Percentiles rank a stretch among this genome's conserved stretches.
Evolutionary conservation across 352 stramenopile species (phyloP).

Genomic region (Halophytophthora polymorphica): DNA sequence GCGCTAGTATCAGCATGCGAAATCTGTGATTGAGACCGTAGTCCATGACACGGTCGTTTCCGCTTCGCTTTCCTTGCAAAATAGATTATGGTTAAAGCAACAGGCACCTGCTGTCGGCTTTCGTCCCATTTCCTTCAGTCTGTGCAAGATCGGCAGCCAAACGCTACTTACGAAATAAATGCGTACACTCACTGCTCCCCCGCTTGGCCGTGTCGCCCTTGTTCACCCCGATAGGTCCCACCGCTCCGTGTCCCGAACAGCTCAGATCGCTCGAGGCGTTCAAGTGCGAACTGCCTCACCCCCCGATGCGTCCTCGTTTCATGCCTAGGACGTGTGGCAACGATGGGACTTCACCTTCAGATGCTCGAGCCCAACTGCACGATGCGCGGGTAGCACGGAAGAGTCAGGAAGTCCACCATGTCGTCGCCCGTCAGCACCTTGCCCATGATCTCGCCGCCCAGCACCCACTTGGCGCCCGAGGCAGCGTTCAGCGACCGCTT

Average conservation of each 20-base stretch:
- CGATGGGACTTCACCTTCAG: conserved; percentile 51
- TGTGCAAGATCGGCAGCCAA: too few species aligned
- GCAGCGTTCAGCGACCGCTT: conserved; percentile 42
- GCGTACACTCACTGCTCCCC: background rate
- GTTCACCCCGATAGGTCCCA: conserved; percentile 23
- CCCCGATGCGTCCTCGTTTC: conserved; percentile 12
- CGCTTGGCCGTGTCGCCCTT: conserved; percentile 12
- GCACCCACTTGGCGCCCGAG: conserved; percentile 58
- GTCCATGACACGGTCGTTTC: too few species aligned
- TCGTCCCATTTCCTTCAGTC: background rate
- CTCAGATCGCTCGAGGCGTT: conserved; percentile 15
- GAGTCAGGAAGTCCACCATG: conserved; percentile 82
- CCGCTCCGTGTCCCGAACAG: conserved; percentile 24
- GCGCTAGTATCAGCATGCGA: too few species aligned
- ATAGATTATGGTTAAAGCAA: too few species aligned
- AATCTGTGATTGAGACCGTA: too few species aligned
- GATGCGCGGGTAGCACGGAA: conserved; percentile 82
- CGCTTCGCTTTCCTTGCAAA: too few species aligned
- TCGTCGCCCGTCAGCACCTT: conserved; percentile 72
- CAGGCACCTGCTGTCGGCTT: too few species aligned
- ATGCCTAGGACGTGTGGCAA: conserved; percentile 22
- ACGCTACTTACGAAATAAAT: background rate
- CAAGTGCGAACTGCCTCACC: too few species aligned
- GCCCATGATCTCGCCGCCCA: conserved; percentile 60
- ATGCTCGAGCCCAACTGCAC: conserved; percentile 67